phyloP scores from a whole-genome alignment of 2,329 filamentous ascomycete species.

The Fusarium nematophilum region DNA sequence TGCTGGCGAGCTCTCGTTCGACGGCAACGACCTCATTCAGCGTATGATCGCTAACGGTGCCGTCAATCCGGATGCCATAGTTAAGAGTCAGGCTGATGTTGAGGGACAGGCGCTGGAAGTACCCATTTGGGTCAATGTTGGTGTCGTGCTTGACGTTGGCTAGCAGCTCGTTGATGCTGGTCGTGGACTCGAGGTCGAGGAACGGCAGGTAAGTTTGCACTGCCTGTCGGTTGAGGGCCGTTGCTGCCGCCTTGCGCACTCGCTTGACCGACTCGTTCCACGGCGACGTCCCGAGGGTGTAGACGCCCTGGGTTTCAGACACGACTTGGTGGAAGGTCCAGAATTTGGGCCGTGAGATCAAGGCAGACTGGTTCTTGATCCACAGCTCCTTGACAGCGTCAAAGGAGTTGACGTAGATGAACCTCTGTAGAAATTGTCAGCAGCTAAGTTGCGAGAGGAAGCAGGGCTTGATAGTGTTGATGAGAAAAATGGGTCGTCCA shows the following conservation, averaged over 20 bases:
- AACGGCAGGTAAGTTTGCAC: conserved; percentile 85
- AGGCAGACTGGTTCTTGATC: conserved; percentile 81
- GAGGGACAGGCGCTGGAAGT: conserved; percentile 80
- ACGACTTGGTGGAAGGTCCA: conserved; percentile 87
- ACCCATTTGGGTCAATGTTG: conserved; percentile 77
- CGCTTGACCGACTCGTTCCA: conserved; percentile 86
- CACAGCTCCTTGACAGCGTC: conserved; percentile 79
- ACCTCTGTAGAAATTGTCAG: conserved; percentile 62
- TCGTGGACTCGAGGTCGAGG: conserved; percentile 79
- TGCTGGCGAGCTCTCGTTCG: conserved; percentile 79
- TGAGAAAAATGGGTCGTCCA: background rate
- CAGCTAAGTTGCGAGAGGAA: too few relatives aligned
- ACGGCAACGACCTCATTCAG: conserved; percentile 80
- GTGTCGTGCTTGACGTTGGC: conserved; percentile 67
- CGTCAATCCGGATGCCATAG: conserved; percentile 81
- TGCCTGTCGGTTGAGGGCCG: conserved; percentile 80
- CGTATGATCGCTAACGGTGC: conserved; percentile 73
- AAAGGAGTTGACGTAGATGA: conserved; percentile 83
- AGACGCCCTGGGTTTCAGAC: conserved; percentile 79
- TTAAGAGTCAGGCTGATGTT: conserved; percentile 83
- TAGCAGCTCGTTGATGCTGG: conserved; percentile 78
- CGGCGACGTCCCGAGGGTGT: conserved; percentile 85
- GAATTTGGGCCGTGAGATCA: conserved; percentile 81
- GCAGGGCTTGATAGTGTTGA: too few relatives aligned
- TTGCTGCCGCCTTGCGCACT: conserved; percentile 81